Base-by-base conservation (phyloP, 805 yeast genomes). In the Suhomyces sp. region DNA sequence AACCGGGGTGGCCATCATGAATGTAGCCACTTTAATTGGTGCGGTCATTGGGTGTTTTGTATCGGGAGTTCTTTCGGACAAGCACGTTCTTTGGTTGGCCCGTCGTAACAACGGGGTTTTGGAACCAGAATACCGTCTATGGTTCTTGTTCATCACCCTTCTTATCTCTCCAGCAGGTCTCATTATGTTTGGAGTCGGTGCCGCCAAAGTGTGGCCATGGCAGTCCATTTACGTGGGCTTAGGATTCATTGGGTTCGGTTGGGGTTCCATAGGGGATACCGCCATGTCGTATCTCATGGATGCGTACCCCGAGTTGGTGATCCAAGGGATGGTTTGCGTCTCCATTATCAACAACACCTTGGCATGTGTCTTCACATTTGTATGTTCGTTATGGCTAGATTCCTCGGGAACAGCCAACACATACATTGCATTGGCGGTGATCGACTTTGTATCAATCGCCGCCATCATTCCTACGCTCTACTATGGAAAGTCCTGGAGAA, bases 271-370 rank as follows among this genome's bases (percentile, higher is more conserved):
- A 7, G 75, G 77, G 44, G 76, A 71, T 57, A 69, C 69, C 12
- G 66, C 75, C 35, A 66, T 72, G 71, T 65, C 71, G 4, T 72
- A 72, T 53, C 57, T 71, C 46, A 71, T 72, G 75, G 76, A 71
- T 51, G 67, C 74, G 7, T 72, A 72, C 55, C 77, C 77, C 1
- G 74, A 69, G 29, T 68, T 71, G 67, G 75, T 71, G 49, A 68
- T 71, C 36, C 74, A 71, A 55, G 69, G 71, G 62, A 71, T 72
- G 75, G 69, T 68, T 44, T 73, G 75, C 10, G 74, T 72, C 2
- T 63, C 74, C 6, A 67, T 72, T 46, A 68, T 72, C 54, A 72
- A 70, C 61, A 72, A 72, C 56, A 65, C 67, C 59, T 63, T 70
- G 44, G 74, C 74, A 7, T 70, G 74, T 57, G 58, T 70, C 15